phyloP scores from a whole-genome alignment of 768 basidiomycete genomes.

The Artomyces pyxidatus region DNA sequence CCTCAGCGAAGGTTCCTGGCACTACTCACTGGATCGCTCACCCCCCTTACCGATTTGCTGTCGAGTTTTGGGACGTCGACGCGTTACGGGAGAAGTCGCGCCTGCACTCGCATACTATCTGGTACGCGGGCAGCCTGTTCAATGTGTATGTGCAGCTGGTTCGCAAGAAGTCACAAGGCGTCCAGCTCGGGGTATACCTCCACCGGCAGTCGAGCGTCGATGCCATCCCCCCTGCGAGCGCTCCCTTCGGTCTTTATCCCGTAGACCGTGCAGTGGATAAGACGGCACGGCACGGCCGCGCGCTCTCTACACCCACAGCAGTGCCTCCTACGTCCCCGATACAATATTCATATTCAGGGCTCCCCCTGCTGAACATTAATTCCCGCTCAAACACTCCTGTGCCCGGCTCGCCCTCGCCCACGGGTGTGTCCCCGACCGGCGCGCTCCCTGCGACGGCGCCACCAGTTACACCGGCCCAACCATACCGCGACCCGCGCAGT shows the following conservation, averaged over 20 bases:
- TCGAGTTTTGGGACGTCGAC: slow-evolving; percentile 88
- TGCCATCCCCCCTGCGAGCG: slow-evolving; percentile 65
- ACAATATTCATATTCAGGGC: slow-evolving; percentile 12
- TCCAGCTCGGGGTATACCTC: slow-evolving; percentile 82
- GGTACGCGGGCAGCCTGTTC: slow-evolving; percentile 84
- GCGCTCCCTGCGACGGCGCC: slow-evolving; percentile 36
- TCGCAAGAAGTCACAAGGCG: slow-evolving; percentile 54
- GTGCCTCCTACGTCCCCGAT: background rate
- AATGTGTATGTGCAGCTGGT: slow-evolving; percentile 88
- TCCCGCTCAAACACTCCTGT: slow-evolving; percentile 12
- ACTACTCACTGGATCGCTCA: slow-evolving; percentile 55
- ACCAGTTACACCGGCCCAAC: slow-evolving; percentile 46
- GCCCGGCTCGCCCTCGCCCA: slow-evolving; percentile 13
- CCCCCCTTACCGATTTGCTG: slow-evolving; percentile 77
- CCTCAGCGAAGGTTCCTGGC: slow-evolving; percentile 35
- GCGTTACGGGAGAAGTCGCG: slow-evolving; percentile 77
- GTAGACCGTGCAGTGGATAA: slow-evolving; percentile 1
- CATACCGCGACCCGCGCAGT: slow-evolving; percentile 69
- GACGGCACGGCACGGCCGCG: background rate
- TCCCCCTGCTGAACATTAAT: slow-evolving; percentile 5
- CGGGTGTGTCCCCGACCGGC: slow-evolving; percentile 2
- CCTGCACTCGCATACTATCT: slow-evolving; percentile 77
- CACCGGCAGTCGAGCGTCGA: slow-evolving; percentile 81
- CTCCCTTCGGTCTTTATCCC: slow-evolving; percentile 27
- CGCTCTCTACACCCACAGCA: slow-evolving; percentile 3